Evolutionary conservation across 331 rosid species (phyloP), one percentile per base, ranked within the genome.

Genomic region (Malus hybrid): DNA sequence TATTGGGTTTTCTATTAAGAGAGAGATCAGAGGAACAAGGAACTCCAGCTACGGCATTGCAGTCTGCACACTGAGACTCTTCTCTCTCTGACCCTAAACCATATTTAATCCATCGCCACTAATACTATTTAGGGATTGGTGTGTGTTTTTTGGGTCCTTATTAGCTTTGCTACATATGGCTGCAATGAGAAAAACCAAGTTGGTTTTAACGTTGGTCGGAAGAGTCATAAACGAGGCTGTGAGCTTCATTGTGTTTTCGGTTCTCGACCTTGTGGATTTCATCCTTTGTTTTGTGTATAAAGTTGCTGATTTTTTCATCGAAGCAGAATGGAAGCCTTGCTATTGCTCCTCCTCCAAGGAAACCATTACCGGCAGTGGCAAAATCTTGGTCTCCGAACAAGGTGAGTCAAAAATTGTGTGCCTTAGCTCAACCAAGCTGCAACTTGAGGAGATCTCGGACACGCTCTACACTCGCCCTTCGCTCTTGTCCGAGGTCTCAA

Each of bases 391-490:
- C 4, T 92, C 98, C 0, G 93, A 95, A 39, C 85, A 92, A 72
- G 97, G 86, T 1, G 96, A 91, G 75, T 88, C 97, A 0, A 93
- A 89, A 77, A 85, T 93, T 4, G 91, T 93, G 31, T 89, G 88
- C 9, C 70, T 88, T 0, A 85, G 81, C 48, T 88, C 93, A 0
- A 81, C 80, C 1, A 92, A 83, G 73, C 83, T 95, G 7, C 89
- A 81, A 9, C 68, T 95, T 3, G 99, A 92, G 74, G 98, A 95
- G 74, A 91, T 95, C 62, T 95, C 99, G 0, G 96, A 92, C 60
- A 95, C 99, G 4, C 96, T 95, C 7, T 92, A 86, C 48, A 83
- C 91, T 2, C 80, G 99, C 6, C 97, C 99, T 50, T 89, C 90
- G 0, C 32, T 89, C 39, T 75, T 94, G 12, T 84, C 96, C 0